A percentile compares a stretch with the other conserved stretches of the same genome.
These are phyloP conservation scores for Pedinophyceae sp. DNA, from an alignment of 139 green algal species.

Conservation along the genomic window DNA sequence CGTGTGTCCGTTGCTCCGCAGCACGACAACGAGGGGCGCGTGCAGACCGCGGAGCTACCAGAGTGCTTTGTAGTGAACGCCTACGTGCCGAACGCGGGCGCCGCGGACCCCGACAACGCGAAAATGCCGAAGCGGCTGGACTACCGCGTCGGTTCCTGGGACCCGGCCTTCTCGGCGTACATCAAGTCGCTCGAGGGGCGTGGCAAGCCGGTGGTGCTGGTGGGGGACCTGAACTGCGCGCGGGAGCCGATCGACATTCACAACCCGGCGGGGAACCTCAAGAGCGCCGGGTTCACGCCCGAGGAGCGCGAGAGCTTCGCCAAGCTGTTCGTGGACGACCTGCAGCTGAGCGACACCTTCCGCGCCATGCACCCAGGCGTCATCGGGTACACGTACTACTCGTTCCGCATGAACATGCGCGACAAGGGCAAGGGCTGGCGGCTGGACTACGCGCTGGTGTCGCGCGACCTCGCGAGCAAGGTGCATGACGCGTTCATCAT, in stretches of 20 bases:
- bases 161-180: slow-evolving; percentile 12
- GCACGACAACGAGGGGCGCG: slow-evolving; percentile 19
- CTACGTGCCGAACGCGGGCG: slow-evolving; percentile 22
- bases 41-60: slow-evolving; percentile 18
- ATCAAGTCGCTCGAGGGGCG: slow-evolving; percentile 19
- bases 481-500: slow-evolving; percentile 23
- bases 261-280: slow-evolving; percentile 5
- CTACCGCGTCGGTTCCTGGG: slow-evolving; percentile 19
- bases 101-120: background rate
- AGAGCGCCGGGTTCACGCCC: slow-evolving; percentile 15
- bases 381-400: slow-evolving; percentile 21
- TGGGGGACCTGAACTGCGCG: slow-evolving; percentile 20
- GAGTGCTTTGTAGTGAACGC: slow-evolving; percentile 14
- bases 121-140: slow-evolving; percentile 11
- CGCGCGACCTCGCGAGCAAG: slow-evolving; percentile 1
- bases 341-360: slow-evolving; percentile 21
- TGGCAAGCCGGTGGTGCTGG: slow-evolving; percentile 20
- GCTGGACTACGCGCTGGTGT: slow-evolving; percentile 25
- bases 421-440: slow-evolving; percentile 18
- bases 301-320: slow-evolving; percentile 16
- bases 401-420: slow-evolving; percentile 10
- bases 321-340: slow-evolving; percentile 4
- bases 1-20: too few relatives aligned
- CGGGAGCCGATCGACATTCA: slow-evolving; percentile 21
- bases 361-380: slow-evolving; percentile 12